Evolutionary conservation across 2,329 filamentous ascomycete genomes (phyloP).

Genomic region (Teratosphaeria epicoccoides): DNA sequence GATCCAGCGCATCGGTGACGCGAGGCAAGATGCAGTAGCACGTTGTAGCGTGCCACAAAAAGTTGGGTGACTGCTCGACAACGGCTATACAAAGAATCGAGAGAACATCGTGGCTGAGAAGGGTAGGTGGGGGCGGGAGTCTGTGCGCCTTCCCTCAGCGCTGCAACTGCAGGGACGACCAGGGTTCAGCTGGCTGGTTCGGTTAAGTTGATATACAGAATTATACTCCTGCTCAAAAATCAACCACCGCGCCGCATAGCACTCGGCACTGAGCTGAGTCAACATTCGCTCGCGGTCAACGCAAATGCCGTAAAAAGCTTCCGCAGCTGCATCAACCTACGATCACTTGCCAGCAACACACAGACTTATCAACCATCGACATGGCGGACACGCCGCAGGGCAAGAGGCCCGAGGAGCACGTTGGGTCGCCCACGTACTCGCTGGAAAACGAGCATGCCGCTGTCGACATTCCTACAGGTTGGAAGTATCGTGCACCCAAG

Average conservation of each 20-base stretch:
- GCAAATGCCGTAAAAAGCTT: neutral
- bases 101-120: neutral
- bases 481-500: conserved; percentile 37
- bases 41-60: neutral
- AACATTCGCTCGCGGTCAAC: neutral
- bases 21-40: neutral
- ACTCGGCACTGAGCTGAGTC: neutral
- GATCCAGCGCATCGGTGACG: neutral
- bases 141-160: neutral
- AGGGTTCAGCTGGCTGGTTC: neutral
- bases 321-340: neutral
- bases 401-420: conserved; percentile 1
- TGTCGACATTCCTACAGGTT: conserved; percentile 31
- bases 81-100: neutral
- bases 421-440: conserved; percentile 6
- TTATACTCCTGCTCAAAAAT: neutral
- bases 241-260: neutral
- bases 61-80: neutral
- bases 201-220: neutral
- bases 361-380: neutral
- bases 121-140: neutral
- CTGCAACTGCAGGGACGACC: neutral
- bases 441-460: conserved; percentile 4
- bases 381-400: conserved; percentile 2
- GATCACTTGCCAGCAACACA: neutral